These are phyloP conservation scores for Thinopyrum obtusiflorum DNA, from an alignment of 202 grass and related monocot species.

Conservation along the genomic window DNA sequence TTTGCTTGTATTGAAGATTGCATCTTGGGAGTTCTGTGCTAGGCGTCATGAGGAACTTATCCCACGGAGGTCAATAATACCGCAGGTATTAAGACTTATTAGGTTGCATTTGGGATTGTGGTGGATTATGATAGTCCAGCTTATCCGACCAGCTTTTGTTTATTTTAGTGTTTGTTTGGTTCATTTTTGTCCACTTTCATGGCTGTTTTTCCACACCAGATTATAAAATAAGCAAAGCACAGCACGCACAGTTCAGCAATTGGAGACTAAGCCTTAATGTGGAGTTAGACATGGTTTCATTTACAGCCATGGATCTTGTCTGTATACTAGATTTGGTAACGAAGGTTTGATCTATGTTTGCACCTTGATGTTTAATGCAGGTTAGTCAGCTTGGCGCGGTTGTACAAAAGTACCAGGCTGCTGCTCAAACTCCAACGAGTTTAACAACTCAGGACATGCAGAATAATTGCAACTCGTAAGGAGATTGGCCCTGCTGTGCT, in stretches of 20 bases:
- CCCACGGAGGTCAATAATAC: constrained; percentile 86
- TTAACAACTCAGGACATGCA: constrained; percentile 82
- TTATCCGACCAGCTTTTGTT: neutral
- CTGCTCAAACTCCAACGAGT: constrained; percentile 59
- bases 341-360: constrained; percentile 15
- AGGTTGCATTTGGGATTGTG: neutral
- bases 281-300: constrained; percentile 15
- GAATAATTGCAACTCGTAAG: constrained; percentile 92
- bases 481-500: neutral
- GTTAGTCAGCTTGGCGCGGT: constrained; percentile 83
- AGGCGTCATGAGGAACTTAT: constrained; percentile 92
- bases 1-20: constrained; percentile 55
- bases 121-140: neutral
- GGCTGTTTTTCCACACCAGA: neutral
- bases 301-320: neutral
- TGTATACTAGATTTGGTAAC: constrained; percentile 3
- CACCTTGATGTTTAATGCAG: constrained; percentile 49
- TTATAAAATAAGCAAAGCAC: neutral
- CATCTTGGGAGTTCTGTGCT: constrained; percentile 96
- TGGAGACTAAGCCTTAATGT: neutral
- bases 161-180: neutral
- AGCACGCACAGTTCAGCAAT: neutral
- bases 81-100: constrained; percentile 51
- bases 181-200: neutral
- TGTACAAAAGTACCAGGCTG: constrained; percentile 78